A percentile compares a stretch with the other conserved stretches of the same genome.
These are phyloP conservation scores for Russula abietina DNA, from an alignment of 768 basidiomycete genomes.

Conservation along the genomic window DNA sequence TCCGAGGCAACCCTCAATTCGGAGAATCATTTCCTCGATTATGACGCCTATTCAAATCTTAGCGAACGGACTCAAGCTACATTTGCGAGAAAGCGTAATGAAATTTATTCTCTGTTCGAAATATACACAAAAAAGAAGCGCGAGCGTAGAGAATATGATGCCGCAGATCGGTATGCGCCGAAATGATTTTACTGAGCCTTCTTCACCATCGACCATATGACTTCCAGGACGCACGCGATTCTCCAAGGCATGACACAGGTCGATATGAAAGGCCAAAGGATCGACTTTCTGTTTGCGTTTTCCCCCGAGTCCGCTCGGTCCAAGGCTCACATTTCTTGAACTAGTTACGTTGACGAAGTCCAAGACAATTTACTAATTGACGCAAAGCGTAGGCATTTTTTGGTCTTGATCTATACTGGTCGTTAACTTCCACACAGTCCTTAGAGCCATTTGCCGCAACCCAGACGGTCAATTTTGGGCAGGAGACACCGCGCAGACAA, in stretches of 20 bases:
- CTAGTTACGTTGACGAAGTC: conserved; percentile 67
- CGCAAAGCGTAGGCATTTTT: conserved; percentile 40
- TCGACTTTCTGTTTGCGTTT: conserved; percentile 7
- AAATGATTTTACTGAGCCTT: neutral
- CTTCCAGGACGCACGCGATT: conserved; percentile 18
- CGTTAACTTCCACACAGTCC: conserved; percentile 36
- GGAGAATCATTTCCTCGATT: conserved; percentile 14
- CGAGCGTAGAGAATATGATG: conserved; percentile 43
- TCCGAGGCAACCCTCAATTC: conserved; percentile 45
- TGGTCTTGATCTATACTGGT: too few species aligned
- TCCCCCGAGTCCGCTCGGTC: neutral
- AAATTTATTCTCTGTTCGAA: conserved; percentile 47
- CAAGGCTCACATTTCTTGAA: neutral
- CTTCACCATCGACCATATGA: neutral
- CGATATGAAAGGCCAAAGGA: conserved; percentile 12
- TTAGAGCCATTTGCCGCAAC: conserved; percentile 54
- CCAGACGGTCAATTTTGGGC: conserved; percentile 73
- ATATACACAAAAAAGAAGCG: conserved; percentile 46
- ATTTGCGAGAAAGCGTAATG: conserved; percentile 48
- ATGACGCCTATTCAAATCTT: conserved; percentile 29
- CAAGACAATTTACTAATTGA: conserved; percentile 63
- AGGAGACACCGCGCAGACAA: conserved; percentile 72
- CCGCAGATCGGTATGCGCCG: conserved; percentile 50
- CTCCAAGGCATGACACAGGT: conserved; percentile 5
- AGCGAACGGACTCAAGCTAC: conserved; percentile 49